Evolutionary conservation across 164 flowering plant species (phyloP).

Genomic region (Magnolia sinica): DNA sequence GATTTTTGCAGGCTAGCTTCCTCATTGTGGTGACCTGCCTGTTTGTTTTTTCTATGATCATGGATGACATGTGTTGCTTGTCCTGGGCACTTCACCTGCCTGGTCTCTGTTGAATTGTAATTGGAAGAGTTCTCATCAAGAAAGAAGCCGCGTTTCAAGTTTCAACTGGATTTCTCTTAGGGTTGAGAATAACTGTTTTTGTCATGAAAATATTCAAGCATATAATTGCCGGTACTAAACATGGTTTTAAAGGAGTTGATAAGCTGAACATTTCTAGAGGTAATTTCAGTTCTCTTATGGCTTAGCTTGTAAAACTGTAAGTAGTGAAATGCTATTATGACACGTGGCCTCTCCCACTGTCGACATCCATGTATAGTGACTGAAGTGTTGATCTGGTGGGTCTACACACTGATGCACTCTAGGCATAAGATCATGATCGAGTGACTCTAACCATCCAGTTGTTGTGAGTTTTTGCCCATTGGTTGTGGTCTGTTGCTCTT

Average conservation of each 20-base stretch:
- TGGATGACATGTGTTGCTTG: not conserved
- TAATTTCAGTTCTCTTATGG: conserved; percentile 13
- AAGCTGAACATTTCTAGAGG: conserved; percentile 25
- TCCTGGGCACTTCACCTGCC: not conserved
- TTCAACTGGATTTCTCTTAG: not conserved
- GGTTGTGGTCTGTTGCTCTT: too few relatives aligned
- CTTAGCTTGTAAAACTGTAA: not conserved
- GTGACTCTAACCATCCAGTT: too few relatives aligned
- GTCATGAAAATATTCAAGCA: conserved; percentile 36
- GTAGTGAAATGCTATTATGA: not conserved
- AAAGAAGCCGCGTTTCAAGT: not conserved
- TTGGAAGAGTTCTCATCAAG: not conserved
- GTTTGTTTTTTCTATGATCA: not conserved
- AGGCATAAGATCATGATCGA: too few relatives aligned
- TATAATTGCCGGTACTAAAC: conserved; percentile 14
- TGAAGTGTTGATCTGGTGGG: not conserved
- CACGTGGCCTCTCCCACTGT: not conserved
- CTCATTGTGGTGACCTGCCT: not conserved
- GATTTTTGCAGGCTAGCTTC: not conserved
- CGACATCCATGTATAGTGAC: not conserved
- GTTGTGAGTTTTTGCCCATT: too few relatives aligned
- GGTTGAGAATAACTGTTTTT: not conserved
- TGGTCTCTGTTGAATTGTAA: not conserved
- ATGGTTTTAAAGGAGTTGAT: not conserved
- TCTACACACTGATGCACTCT: not conserved